These are phyloP conservation scores for Myriangium duriaei DNA, from an alignment of 2,329 filamentous ascomycete species.

Conservation along the genomic window DNA sequence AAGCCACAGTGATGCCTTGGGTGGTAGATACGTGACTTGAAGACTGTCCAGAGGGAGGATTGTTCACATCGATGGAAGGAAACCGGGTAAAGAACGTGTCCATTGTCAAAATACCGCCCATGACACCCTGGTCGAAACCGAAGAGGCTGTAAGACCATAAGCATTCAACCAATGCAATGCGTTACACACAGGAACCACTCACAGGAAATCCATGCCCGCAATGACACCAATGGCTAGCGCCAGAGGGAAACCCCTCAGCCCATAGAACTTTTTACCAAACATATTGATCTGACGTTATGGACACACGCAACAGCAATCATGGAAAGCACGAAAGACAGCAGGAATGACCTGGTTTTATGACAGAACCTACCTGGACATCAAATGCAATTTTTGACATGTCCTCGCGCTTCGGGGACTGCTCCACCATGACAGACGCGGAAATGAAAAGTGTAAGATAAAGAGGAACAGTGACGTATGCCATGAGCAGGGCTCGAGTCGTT, in stretches of 20 bases:
- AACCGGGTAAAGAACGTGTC: conserved; percentile 29
- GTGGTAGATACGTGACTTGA: conserved; percentile 13
- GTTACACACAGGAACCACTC: conserved; percentile 18
- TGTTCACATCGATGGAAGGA: conserved; percentile 25
- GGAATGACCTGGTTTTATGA: too few species aligned
- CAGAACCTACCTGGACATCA: too few species aligned
- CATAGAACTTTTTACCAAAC: conserved; percentile 5
- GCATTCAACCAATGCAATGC: background rate
- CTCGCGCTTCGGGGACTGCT: too few species aligned
- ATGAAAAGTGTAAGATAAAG: too few species aligned
- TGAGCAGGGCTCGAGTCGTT: too few species aligned
- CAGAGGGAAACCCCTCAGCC: conserved; percentile 14
- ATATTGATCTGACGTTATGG: conserved; percentile 5
- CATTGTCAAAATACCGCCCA: conserved; percentile 31
- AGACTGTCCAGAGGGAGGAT: conserved; percentile 10
- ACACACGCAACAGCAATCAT: too few species aligned
- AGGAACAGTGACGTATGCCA: too few species aligned
- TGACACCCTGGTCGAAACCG: conserved; percentile 23
- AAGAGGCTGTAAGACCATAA: conserved; percentile 4
- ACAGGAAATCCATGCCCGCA: conserved; percentile 26
- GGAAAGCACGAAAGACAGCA: too few species aligned
- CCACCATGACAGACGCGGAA: too few species aligned
- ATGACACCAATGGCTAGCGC: conserved; percentile 32
- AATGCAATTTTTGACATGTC: too few species aligned
- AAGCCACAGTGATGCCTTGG: conserved; percentile 18